These are phyloP conservation scores for Talaromyces verruculosus DNA, from an alignment of 2,329 filamentous ascomycete species.

Conservation along the genomic window DNA sequence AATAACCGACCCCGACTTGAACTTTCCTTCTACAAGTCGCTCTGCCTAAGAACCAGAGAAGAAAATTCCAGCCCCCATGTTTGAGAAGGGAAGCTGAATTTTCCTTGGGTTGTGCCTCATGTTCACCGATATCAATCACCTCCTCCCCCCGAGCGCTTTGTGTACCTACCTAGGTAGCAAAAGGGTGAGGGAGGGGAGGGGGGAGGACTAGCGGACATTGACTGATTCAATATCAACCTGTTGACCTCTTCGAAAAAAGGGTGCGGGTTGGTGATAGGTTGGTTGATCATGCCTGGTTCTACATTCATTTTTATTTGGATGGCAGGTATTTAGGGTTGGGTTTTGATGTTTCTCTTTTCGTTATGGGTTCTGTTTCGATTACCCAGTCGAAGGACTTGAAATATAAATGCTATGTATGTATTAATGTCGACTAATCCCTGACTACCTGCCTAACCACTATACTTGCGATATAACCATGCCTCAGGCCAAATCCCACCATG, in stretches of 20 bases:
- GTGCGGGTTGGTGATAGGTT: neutral
- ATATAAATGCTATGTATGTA: neutral
- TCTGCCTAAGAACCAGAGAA: constrained; percentile 10
- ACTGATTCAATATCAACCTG: neutral
- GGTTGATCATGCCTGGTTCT: constrained; percentile 12
- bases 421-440: neutral
- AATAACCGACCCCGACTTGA: constrained; percentile 11
- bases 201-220: neutral
- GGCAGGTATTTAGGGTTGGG: no score
- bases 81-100: no score
- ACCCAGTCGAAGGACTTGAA: neutral
- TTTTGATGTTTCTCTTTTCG: no score
- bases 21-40: constrained; percentile 1
- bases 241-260: neutral
- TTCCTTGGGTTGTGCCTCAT: constrained; percentile 15
- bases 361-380: neutral
- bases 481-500: neutral
- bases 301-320: neutral
- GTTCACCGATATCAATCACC: constrained; percentile 8
- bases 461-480: neutral
- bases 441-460: neutral
- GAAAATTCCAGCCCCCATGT: no score
- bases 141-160: no score
- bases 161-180: no score
- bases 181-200: neutral